A percentile compares a stretch with the other conserved stretches of the same genome.
Conservation (phyloP, 2,329 filamentous ascomycete species). For the Penicillium polonicum region DNA sequence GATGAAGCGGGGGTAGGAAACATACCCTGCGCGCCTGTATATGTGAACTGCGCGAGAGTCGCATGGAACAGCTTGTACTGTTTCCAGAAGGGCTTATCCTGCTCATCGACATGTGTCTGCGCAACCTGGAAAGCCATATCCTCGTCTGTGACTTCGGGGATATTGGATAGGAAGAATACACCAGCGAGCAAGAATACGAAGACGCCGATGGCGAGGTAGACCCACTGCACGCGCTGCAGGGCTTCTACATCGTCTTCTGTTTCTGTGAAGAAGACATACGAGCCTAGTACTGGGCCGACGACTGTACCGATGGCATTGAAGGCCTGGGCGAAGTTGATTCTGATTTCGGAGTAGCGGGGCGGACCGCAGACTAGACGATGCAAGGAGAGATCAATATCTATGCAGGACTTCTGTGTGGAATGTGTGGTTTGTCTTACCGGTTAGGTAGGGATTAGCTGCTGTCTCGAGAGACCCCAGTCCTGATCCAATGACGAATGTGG, state of each 20-base stretch:
- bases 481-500: slow-evolving; percentile 70
- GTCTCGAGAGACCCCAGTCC: slow-evolving; percentile 74
- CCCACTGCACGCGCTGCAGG: slow-evolving; percentile 71
- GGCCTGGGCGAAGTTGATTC: slow-evolving; percentile 74
- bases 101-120: slow-evolving; percentile 55
- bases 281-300: slow-evolving; percentile 69
- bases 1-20: background rate
- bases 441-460: slow-evolving; percentile 73
- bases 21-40: slow-evolving; percentile 69
- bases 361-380: slow-evolving; percentile 65
- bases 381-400: background rate
- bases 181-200: slow-evolving; percentile 67
- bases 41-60: slow-evolving; percentile 74
- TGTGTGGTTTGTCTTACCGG: slow-evolving; percentile 40
- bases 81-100: slow-evolving; percentile 62
- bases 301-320: slow-evolving; percentile 76
- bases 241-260: slow-evolving; percentile 58
- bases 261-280: slow-evolving; percentile 69
- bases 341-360: slow-evolving; percentile 70
- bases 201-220: slow-evolving; percentile 74
- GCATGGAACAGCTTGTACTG: slow-evolving; percentile 76
- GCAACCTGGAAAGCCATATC: slow-evolving; percentile 66
- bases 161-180: slow-evolving; percentile 65
- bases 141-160: slow-evolving; percentile 70
- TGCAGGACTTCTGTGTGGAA: background rate